Base-by-base conservation (phyloP, 306 rosid genomes). In the Trifolium subterraneum region DNA sequence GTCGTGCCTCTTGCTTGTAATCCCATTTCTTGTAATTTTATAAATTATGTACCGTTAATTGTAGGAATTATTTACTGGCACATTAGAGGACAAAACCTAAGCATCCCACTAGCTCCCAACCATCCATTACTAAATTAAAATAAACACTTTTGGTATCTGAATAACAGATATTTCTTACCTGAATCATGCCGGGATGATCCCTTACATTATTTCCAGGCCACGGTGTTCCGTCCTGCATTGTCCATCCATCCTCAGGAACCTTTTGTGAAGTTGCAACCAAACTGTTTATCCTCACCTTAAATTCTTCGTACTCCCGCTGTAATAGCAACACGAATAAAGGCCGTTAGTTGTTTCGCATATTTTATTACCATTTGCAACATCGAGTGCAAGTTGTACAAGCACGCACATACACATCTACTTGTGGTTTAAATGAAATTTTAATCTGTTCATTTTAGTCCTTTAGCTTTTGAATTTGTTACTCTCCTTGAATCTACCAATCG, bases 111-210 rank as follows among this genome's bases (percentile, higher is more conserved):
- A 51, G 62, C 44, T 51, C 54, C 54, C 38, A 29, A 27, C 27
- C 51, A 52, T 18, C 64, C 35, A 36, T n/a, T 29, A 48, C n/a
- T 39, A 39, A 22, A 35, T 36, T 9, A 41, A 19, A 68, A 27
- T 47, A 29, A 14, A 11, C 25, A 77, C 66, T 73, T 35, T 42
- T 19, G 56, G 56, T 12, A 16, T 45, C 55, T 23, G 6, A 13
- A 31, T 9, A 19, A 11, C 48, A 20, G 74, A 62, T 60, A 77
- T 39, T 68, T 20, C 76, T 70, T 75, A 91, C 94, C 88, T 91
- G 97, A 84, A 91, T 91, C 97, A 91, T 91, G 82, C 97, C 94
- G 54, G 97, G 97, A 82, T 91, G 97, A 72, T 91, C 94, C 58
- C 97, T 84, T 13, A 89, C 92, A 74, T 87, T 77, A 81, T 89